phyloP scores from a whole-genome alignment of 192 early-diverging fungal species.

The Pilaira anomala region DNA sequence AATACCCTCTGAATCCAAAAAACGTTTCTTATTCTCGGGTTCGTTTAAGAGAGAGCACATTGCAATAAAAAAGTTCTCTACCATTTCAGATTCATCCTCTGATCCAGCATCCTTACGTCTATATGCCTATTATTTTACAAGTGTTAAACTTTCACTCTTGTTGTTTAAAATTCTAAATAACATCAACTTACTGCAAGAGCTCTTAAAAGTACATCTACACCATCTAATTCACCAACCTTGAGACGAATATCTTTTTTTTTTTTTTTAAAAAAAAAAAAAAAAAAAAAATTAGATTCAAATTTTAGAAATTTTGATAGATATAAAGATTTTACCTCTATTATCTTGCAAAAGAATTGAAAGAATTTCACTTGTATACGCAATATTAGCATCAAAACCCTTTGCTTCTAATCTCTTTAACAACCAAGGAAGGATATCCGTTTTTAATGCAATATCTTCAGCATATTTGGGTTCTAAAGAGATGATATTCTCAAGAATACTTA shows the following conservation, averaged over 20 bases:
- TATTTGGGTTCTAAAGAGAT: constrained; percentile 68
- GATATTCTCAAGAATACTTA: constrained; percentile 86
- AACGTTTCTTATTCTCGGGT: constrained; percentile 64
- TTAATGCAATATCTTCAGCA: constrained; percentile 59
- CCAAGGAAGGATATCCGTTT: constrained; percentile 73
- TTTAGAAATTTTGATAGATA: neutral
- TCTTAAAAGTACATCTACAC: constrained; percentile 16
- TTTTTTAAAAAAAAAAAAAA: too few species aligned
- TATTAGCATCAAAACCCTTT: constrained; percentile 75
- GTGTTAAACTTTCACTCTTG: too few species aligned
- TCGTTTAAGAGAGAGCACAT: constrained; percentile 72
- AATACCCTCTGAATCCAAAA: constrained; percentile 83
- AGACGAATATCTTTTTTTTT: constrained; percentile 20
- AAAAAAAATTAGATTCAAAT: neutral
- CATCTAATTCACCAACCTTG: constrained; percentile 17
- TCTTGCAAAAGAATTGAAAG: constrained; percentile 81
- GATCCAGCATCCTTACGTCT: constrained; percentile 76
- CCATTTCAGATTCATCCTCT: constrained; percentile 82
- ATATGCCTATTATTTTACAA: constrained; percentile 31
- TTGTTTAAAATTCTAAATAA: neutral
- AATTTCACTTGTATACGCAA: constrained; percentile 84
- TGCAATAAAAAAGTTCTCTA: constrained; percentile 90
- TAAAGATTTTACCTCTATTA: constrained; percentile 38
- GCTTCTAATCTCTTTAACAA: constrained; percentile 62
- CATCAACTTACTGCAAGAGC: constrained; percentile 4